Percentiles rank a stretch among this genome's conserved stretches.
phyloP scores from a whole-genome alignment of 345 rosid genomes.

The Camelina sativa region DNA sequence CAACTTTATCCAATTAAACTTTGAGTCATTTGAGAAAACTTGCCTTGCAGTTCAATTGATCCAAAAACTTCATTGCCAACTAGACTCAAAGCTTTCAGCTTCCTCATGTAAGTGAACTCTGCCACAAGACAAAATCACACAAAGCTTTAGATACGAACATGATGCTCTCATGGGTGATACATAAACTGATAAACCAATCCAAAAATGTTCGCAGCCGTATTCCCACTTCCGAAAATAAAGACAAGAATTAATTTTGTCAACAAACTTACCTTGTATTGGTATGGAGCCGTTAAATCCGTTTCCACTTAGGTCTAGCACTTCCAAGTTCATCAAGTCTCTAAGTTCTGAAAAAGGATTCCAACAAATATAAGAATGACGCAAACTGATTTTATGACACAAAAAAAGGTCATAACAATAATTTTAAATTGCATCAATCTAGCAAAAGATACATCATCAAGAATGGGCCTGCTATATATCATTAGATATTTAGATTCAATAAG shows the following conservation, averaged over 20 bases:
- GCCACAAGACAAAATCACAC: background rate
- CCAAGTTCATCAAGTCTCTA: background rate
- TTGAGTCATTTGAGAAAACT: background rate
- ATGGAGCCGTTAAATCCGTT: slow-evolving; percentile 20
- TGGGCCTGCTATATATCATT: too few species aligned
- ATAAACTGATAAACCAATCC: too few species aligned
- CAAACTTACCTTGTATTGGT: background rate
- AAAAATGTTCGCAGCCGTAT: too few species aligned
- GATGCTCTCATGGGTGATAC: too few species aligned
- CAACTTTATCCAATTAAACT: too few species aligned
- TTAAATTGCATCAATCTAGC: too few species aligned
- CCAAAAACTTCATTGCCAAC: background rate
- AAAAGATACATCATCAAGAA: background rate
- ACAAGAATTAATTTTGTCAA: background rate
- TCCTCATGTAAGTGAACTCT: background rate
- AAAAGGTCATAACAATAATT: too few species aligned
- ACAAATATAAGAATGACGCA: background rate
- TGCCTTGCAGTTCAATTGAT: background rate
- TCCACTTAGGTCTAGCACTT: background rate
- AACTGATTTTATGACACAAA: too few species aligned
- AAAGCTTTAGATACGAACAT: too few species aligned
- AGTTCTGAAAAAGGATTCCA: background rate
- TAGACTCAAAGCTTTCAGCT: background rate
- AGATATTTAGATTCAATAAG: too few species aligned
- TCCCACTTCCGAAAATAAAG: background rate